phyloP scores from a whole-genome alignment of 2,329 filamentous ascomycete species.

The Trichophyton simii region DNA sequence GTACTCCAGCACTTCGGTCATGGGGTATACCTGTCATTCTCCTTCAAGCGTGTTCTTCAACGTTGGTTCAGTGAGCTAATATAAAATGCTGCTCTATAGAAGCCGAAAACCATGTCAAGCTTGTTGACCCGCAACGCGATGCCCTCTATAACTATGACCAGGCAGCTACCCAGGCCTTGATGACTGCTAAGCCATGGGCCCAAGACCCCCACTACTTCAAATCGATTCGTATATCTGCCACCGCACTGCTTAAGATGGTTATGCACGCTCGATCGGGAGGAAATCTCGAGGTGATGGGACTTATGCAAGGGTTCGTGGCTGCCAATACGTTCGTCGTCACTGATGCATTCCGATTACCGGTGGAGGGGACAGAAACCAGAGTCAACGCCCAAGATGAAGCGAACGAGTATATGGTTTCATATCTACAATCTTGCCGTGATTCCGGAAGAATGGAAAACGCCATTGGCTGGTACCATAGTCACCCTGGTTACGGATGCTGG shows the following conservation, averaged over 20 bases:
- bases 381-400: slow-evolving; percentile 94
- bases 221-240: slow-evolving; percentile 79
- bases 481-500: slow-evolving; percentile 98
- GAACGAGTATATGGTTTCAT: slow-evolving; percentile 92
- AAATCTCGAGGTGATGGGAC: slow-evolving; percentile 84
- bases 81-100: slow-evolving; percentile 41
- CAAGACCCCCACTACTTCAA: slow-evolving; percentile 80
- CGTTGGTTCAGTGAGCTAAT: slow-evolving; percentile 6
- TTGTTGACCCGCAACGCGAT: slow-evolving; percentile 77
- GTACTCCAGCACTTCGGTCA: slow-evolving; percentile 47
- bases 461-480: slow-evolving; percentile 95
- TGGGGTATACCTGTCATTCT: slow-evolving; percentile 42
- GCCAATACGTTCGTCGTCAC: slow-evolving; percentile 78
- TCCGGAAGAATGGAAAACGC: slow-evolving; percentile 75
- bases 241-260: slow-evolving; percentile 95
- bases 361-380: slow-evolving; percentile 95
- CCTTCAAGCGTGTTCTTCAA: slow-evolving; percentile 6
- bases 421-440: slow-evolving; percentile 62
- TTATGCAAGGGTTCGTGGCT: slow-evolving; percentile 92
- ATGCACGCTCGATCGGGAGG: slow-evolving; percentile 97
- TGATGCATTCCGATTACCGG: slow-evolving; percentile 83
- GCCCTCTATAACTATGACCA: slow-evolving; percentile 77
- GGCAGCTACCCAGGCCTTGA: slow-evolving; percentile 54
- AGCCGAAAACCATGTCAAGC: slow-evolving; percentile 70
- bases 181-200: slow-evolving; percentile 58